These are phyloP conservation scores for Quercus berberidifolia DNA, from an alignment of 306 rosid genomes.

Conservation along the genomic window DNA sequence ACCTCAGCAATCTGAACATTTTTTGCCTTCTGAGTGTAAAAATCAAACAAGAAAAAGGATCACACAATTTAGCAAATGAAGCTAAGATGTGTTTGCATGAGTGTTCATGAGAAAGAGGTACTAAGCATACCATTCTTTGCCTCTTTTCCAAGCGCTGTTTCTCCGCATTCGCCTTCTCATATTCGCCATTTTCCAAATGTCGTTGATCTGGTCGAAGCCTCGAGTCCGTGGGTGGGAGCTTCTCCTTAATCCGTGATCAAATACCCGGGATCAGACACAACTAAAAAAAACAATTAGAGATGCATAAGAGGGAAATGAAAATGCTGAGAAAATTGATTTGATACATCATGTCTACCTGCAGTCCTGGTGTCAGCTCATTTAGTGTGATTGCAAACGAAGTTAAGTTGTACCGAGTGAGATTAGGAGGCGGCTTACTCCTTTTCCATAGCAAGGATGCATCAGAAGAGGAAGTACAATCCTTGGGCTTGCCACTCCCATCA, in stretches of 20 bases:
- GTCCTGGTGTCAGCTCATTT: slow-evolving; percentile 75
- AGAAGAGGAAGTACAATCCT: slow-evolving; percentile 40
- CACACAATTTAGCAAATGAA: neutral
- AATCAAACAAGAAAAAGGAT: neutral
- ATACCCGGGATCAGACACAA: slow-evolving; percentile 80
- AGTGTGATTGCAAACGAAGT: slow-evolving; percentile 88
- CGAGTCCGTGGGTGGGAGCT: slow-evolving; percentile 98
- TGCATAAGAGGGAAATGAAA: slow-evolving; percentile 43
- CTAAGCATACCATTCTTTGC: slow-evolving; percentile 84
- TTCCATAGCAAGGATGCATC: slow-evolving; percentile 68
- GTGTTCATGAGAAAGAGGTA: slow-evolving; percentile 6
- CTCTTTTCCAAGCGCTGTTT: slow-evolving; percentile 90
- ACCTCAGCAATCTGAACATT: neutral
- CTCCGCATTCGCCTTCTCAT: slow-evolving; percentile 87
- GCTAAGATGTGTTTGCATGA: neutral
- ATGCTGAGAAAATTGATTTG: slow-evolving; percentile 28
- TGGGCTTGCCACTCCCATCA: slow-evolving; percentile 51
- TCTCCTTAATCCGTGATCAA: slow-evolving; percentile 98
- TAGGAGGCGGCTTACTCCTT: slow-evolving; percentile 60
- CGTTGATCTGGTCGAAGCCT: slow-evolving; percentile 98
- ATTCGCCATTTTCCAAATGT: slow-evolving; percentile 93
- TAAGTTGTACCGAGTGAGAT: slow-evolving; percentile 91
- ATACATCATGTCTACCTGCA: slow-evolving; percentile 71
- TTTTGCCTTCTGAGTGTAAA: neutral
- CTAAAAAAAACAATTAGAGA: slow-evolving; percentile 54